Evolutionary conservation across 495 filamentous ascomycete species (phyloP), one percentile per base, ranked within the genome.

Genomic region (Emericellopsis terricola): DNA sequence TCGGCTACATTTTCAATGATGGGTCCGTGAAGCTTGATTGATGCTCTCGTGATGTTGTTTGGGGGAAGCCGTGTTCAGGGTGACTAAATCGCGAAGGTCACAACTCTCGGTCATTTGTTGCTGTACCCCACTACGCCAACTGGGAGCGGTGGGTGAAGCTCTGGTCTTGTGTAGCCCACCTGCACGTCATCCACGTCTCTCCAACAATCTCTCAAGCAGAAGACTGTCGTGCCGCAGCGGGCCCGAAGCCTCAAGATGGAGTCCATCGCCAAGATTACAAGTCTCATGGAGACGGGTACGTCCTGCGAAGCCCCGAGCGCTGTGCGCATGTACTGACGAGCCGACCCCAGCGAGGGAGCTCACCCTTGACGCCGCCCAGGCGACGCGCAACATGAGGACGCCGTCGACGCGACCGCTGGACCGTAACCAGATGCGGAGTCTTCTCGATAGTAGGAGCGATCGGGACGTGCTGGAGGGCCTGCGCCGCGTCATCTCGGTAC

Each of bases 241-340:
- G 13, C 36, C 15, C 15, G 11, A 27, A n/a, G 15, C 18, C 5
- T 29, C 35, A 31, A 30, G 36, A 66, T 97, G 89, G 89, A 96
- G 63, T 91, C 89, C n/a, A 84, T 94, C 42, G 85, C 89, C 14
- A 64, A 80, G 44, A 93, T 94, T 52, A 91, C 87, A 30, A 81
- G 71, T 39, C 65, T 97, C 53, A 73, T 97, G 50, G 89, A 96
- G 62, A 87, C 76, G 61, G 81, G 84, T 89, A 60, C 49, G 64
- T 15, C 33, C 17, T 11, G 20, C 14, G 9, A 13, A 23, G 2
- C 10, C 11, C 4, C 16, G 27, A 28, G 9, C 40, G 15, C 46
- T 18, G 13, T 47, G 16, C 24, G 27, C n/a, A 7, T 10, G 23
- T 17, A 29, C 2, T 29, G 15, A 8, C 16, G 48, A 45, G 37